Conservation (phyloP, 1,284 basidiomycete genomes). For the Ganoderma sinense region DNA sequence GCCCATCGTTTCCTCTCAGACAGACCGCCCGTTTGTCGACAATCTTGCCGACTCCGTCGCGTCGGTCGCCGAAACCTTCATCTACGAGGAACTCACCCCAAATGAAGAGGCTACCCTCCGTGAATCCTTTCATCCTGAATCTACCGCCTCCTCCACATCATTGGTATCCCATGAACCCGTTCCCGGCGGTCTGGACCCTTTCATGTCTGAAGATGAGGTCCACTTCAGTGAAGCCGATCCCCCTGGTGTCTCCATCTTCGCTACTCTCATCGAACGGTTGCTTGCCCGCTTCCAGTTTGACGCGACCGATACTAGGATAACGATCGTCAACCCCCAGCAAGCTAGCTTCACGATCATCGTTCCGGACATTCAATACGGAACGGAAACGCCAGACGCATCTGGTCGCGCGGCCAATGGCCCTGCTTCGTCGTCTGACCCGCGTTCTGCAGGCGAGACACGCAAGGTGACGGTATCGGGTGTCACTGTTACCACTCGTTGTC, state of each 20-base stretch:
- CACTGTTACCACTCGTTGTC: conserved; percentile 51
- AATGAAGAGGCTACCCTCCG: conserved; percentile 78
- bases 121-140: conserved; percentile 66
- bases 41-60: conserved; percentile 80
- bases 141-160: conserved; percentile 30
- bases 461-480: conserved; percentile 61
- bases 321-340: conserved; percentile 66
- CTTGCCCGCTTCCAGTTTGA: conserved; percentile 85
- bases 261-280: conserved; percentile 84
- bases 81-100: conserved; percentile 81
- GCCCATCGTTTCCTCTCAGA: conserved; percentile 35
- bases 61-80: conserved; percentile 84
- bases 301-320: conserved; percentile 72
- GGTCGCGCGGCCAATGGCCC: conserved; percentile 2
- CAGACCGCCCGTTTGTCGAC: conserved; percentile 33
- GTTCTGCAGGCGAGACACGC: conserved; percentile 47
- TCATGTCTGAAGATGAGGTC: conserved; percentile 49
- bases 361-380: conserved; percentile 65
- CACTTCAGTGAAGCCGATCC: conserved; percentile 60
- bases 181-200: conserved; percentile 75
- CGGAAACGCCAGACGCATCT: conserved; percentile 40
- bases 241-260: conserved; percentile 83
- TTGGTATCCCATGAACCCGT: conserved; percentile 34
- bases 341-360: conserved; percentile 69
- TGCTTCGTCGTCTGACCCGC: not conserved